Evolutionary conservation across 2,329 filamentous ascomycete genomes (phyloP), one percentile per base, ranked within the genome.

Genomic region (Phoma herbarum): DNA sequence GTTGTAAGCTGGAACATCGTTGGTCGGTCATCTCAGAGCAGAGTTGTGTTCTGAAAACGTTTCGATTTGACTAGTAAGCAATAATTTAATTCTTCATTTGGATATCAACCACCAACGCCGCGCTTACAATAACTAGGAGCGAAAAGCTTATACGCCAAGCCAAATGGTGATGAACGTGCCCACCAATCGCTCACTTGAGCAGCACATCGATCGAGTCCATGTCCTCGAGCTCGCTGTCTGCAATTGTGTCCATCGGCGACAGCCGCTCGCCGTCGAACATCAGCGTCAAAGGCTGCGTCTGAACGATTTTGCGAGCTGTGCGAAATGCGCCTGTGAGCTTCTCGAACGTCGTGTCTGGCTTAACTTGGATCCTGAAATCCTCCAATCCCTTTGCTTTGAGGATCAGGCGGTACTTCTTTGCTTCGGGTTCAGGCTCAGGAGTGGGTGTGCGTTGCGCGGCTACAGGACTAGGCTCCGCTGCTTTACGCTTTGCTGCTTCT

Each of bases 301-400:
- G 48, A 1, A 72, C 59, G 4, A 77, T 63, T 1, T 65, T 59
- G 16, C 54, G 55, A n/a, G 52, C 59, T 4, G 57, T 39, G 29
- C 71, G 70, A 52, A 73, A 78, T 2, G 72, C 75, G 9, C 64
- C 41, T 8, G 70, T 63, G 6, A 79, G 62, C 26, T 72, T 66
- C 4, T 65, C 68, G 44, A 78, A 66, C 0, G 69, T 71, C 1
- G 74, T 75, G 16, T 72, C 61, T 69, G 78, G 75, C 44, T 78
- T 78, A 12, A 83, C 81, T 41, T 72, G 81, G 33, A 88, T 75
- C 66, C 78, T 83, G 63, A 84, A 82, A 33, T 86, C 82, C 10
- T 78, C 73, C 42, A 79, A 74, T 2, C 79, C 82, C 53, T 81
- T 85, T 7, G 81, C 82, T 62, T 83, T 84, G 26, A 88, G 65